Evolutionary conservation across 495 filamentous ascomycete species (phyloP).

Genomic region (Talaromyces trachyspermus): DNA sequence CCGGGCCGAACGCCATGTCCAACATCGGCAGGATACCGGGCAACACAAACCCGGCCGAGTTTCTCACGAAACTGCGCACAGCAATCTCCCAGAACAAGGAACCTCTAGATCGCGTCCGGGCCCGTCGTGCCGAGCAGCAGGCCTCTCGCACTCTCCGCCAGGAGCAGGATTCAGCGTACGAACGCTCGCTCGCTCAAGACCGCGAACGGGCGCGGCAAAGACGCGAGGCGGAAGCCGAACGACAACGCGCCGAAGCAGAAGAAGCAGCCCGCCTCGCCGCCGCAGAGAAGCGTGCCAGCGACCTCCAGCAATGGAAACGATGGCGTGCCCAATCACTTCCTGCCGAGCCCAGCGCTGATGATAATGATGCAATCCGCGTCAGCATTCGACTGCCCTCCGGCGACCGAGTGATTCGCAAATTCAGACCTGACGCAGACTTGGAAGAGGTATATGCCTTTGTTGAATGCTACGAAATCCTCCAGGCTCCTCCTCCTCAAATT

Average conservation of each 20-base stretch:
- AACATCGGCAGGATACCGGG: constrained; percentile 70
- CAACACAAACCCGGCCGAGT: constrained; percentile 53
- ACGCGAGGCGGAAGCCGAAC: constrained; percentile 65
- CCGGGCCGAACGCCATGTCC: constrained; percentile 79
- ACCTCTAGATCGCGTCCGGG: constrained; percentile 59
- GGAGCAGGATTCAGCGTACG: constrained; percentile 87
- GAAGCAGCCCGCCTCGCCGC: constrained; percentile 56
- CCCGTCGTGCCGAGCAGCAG: constrained; percentile 66
- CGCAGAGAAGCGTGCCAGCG: constrained; percentile 47
- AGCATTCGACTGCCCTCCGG: constrained; percentile 70
- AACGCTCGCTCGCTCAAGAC: constrained; percentile 80
- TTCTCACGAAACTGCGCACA: constrained; percentile 61
- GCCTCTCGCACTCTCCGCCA: constrained; percentile 67
- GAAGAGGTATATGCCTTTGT: constrained; percentile 96
- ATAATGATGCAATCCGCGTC: constrained; percentile 68
- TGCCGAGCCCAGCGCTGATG: constrained; percentile 56
- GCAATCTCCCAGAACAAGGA: constrained; percentile 63
- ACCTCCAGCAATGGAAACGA: constrained; percentile 63
- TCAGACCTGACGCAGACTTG: constrained; percentile 53
- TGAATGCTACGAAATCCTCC: constrained; percentile 72
- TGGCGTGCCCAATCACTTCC: constrained; percentile 67
- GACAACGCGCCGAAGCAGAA: constrained; percentile 54
- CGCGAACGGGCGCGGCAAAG: constrained; percentile 68
- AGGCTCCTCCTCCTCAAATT: constrained; percentile 16
- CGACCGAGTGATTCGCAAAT: constrained; percentile 68